phyloP scores from a whole-genome alignment of 2,329 filamentous ascomycete genomes.

The Achaetomium macrosporum region DNA sequence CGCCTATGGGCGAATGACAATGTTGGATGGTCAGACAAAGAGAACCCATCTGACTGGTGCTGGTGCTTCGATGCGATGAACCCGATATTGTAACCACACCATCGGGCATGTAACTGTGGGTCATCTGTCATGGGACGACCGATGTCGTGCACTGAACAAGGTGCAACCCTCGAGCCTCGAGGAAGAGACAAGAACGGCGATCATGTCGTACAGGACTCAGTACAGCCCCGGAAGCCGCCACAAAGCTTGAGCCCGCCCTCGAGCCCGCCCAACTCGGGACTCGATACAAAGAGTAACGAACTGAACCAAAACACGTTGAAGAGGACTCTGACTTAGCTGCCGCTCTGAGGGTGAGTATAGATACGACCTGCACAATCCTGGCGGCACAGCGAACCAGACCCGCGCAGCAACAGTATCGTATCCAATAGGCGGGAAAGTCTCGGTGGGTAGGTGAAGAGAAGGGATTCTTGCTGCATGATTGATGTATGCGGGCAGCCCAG shows the following conservation, averaged over 20 bases:
- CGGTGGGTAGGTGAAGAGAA: too few relatives aligned
- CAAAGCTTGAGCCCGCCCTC: conserved; percentile 14
- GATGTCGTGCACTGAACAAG: background rate
- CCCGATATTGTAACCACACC: conserved; percentile 24
- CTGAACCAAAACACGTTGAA: background rate
- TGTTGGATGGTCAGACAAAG: background rate
- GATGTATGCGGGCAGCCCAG: too few relatives aligned
- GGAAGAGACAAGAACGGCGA: too few relatives aligned
- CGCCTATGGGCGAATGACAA: conserved; percentile 13
- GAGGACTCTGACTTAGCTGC: too few relatives aligned
- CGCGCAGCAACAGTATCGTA: too few relatives aligned
- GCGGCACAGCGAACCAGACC: too few relatives aligned
- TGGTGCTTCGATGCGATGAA: conserved; percentile 13
- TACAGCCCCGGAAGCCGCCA: conserved; percentile 8
- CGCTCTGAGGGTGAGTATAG: too few relatives aligned
- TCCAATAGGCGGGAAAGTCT: too few relatives aligned
- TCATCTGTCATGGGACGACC: background rate
- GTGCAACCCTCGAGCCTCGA: too few relatives aligned
- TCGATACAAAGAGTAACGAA: background rate
- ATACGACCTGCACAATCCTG: too few relatives aligned
- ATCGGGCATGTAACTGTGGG: conserved; percentile 14
- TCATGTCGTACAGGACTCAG: background rate
- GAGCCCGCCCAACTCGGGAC: background rate
- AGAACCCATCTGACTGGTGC: conserved; percentile 18
- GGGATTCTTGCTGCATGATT: too few relatives aligned